Percentiles rank a stretch among this genome's conserved stretches.
These are phyloP conservation scores for Populus pruinosa DNA, from an alignment of 345 rosid species.

Conservation along the genomic window DNA sequence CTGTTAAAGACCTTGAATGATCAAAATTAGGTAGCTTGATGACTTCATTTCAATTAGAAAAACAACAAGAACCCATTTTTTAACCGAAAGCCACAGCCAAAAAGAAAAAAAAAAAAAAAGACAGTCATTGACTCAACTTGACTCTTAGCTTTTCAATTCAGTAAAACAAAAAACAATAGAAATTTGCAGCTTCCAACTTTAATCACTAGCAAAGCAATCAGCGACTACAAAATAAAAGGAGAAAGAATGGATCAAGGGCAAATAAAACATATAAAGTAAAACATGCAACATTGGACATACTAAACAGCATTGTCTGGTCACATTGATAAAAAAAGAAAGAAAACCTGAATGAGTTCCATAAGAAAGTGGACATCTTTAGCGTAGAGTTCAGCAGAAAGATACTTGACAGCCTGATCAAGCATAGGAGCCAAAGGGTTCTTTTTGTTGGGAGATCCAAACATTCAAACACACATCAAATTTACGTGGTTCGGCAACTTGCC, in stretches of 20 bases:
- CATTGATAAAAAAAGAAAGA: not conserved
- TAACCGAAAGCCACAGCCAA: not conserved
- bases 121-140: not conserved
- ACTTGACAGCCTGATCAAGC: too few species aligned
- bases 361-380: constrained; percentile 18
- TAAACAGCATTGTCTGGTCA: not conserved
- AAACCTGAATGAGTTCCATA: constrained; percentile 72
- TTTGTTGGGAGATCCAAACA: too few species aligned
- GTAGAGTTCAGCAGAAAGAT: too few species aligned
- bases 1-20: not conserved
- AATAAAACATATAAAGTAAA: not conserved
- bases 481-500: too few species aligned
- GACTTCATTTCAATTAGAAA: not conserved
- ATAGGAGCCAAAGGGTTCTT: too few species aligned
- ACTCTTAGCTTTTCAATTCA: not conserved
- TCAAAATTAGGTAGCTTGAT: not conserved
- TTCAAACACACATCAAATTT: too few species aligned
- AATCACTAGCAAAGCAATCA: not conserved
- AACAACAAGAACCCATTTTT: not conserved
- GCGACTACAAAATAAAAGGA: not conserved
- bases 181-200: not conserved
- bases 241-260: not conserved
- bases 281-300: not conserved
- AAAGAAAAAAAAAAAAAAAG: too few species aligned
- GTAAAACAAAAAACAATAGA: too few species aligned